phyloP scores from a whole-genome alignment of 176 grass and related monocot species.

The Oryza coarctata region DNA sequence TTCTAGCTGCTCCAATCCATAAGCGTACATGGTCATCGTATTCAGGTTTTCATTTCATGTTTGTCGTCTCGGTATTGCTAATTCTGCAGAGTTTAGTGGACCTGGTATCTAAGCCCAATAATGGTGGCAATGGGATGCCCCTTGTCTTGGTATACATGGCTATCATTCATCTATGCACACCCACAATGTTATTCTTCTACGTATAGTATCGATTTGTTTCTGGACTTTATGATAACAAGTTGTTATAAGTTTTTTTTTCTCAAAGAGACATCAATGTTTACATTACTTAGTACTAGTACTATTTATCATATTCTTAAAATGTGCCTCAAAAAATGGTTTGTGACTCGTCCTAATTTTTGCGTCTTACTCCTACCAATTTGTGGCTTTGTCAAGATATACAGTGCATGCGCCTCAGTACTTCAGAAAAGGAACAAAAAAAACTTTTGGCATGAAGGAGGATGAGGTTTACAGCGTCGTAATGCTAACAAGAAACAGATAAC shows the following conservation, averaged over 20 bases:
- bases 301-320: background rate
- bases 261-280: background rate
- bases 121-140: background rate
- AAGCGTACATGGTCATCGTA: background rate
- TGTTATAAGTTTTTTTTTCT: background rate
- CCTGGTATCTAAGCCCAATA: background rate
- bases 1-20: background rate
- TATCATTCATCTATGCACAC: background rate
- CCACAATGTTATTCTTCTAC: background rate
- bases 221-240: background rate
- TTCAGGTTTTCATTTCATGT: constrained; percentile 19
- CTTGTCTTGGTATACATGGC: background rate
- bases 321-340: background rate
- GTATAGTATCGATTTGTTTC: background rate
- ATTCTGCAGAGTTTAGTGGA: constrained; percentile 11
- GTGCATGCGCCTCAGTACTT: background rate
- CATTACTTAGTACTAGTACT: background rate
- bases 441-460: background rate
- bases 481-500: background rate
- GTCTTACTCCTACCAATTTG: background rate
- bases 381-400: background rate
- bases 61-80: background rate
- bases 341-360: background rate
- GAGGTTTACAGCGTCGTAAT: background rate
- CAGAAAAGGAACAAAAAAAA: background rate